Evolutionary conservation across 75 land plant species (phyloP).

Genomic region (Picea sitchensis): DNA sequence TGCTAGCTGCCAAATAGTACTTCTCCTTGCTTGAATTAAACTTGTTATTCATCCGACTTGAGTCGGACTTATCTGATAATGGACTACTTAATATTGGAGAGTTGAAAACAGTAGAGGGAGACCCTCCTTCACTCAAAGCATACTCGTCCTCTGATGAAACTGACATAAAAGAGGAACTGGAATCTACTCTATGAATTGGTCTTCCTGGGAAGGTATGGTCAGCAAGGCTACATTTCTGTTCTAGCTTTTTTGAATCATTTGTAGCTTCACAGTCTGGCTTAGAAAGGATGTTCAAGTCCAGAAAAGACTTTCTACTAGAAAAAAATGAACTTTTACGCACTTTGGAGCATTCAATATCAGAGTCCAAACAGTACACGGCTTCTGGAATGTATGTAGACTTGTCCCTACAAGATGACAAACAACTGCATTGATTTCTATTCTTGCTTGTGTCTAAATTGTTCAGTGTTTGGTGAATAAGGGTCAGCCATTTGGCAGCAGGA

Average conservation of each 20-base stretch:
- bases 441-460: conserved; percentile 10
- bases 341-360: conserved; percentile 6
- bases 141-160: conserved; percentile 4
- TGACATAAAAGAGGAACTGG: background rate
- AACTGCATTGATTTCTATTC: background rate
- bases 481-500: conserved; percentile 43
- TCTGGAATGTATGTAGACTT: background rate
- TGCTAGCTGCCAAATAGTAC: conserved; percentile 36
- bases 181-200: background rate
- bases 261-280: background rate
- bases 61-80: background rate
- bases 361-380: background rate
- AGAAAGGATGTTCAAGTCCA: background rate
- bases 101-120: background rate
- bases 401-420: background rate
- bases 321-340: background rate
- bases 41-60: background rate
- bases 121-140: background rate
- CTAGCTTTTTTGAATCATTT: background rate
- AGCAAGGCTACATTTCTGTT: background rate
- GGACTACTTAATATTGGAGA: background rate
- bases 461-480: conserved; percentile 36
- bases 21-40: conserved; percentile 8
- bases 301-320: background rate
- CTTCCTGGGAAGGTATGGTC: background rate